Base-by-base conservation (phyloP, 129 eudicot species). In the Daucus carota region DNA sequence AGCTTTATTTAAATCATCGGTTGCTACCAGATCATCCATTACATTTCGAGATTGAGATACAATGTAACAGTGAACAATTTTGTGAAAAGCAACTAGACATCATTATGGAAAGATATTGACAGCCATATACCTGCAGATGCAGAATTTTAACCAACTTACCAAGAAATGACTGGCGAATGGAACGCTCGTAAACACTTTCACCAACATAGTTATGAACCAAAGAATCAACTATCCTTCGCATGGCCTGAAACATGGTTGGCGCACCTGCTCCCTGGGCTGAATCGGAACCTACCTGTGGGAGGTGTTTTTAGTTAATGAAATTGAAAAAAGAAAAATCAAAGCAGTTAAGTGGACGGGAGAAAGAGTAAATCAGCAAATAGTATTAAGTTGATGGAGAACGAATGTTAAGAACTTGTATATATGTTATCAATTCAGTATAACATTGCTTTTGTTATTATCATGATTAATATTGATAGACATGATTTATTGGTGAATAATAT, bases 211-310 rank as follows among this genome's bases (percentile, higher is more conserved):
- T 82, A 79, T 60, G 84, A 77, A 81, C 78, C 73, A 93, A 84
- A 80, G 90, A 90, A 81, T 87, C 89, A 83, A 42, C 80, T 77
- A 93, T 87, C 18, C 96, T 87, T 76, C 87, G 90, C 97, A 93
- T 93, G 73, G 96, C 93, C 87, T 90, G 92, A 83, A 93, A 93
- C 94, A 93, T 88, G 67, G 97, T 90, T 57, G 97, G 98, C 54
- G 98, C 97, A 77, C 98, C 98, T 77, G 98, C 98, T n/a, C 98
- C 98, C 79, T 93, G 98, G 78, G 82, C 77, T 78, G 98, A 93
- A 73, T 87, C 88, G 50, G 98, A 93, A 72, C 98, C 98, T 41
- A 93, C 98, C 98, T 93, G 85, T 33, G 83, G 70, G 70, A 59
- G 38, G 41, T 7, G 22, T 18, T 40, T 6, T 59, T 6, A 6